Conservation (phyloP, 2,329 filamentous ascomycete species). For the Graphiopsis chlorocephala region DNA sequence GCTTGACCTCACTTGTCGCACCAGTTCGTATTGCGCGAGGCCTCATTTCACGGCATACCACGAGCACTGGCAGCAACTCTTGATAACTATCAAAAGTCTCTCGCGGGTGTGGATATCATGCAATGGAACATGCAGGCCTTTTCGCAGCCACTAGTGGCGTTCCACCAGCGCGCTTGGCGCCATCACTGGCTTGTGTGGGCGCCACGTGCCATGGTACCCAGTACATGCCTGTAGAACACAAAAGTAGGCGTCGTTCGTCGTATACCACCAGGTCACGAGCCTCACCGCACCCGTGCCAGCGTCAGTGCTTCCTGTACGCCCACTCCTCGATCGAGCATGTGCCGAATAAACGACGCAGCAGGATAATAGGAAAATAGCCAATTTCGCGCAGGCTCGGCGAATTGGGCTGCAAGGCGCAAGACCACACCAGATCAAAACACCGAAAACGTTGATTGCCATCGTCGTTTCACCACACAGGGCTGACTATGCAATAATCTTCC, state of each 20-base stretch:
- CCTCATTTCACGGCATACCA: constrained; percentile 2
- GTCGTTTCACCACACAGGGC: constrained; percentile 14
- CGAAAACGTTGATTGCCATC: constrained; percentile 13
- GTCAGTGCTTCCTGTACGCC: constrained; percentile 1
- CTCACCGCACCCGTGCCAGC: neutral
- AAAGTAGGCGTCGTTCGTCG: neutral
- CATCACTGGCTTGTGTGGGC: neutral
- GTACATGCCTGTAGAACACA: neutral
- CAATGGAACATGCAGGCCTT: neutral
- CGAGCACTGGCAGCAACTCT: neutral
- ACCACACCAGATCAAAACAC: neutral
- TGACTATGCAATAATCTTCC: constrained; percentile 1
- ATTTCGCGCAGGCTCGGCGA: neutral
- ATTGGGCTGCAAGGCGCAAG: neutral
- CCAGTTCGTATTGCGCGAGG: constrained; percentile 2
- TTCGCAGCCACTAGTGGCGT: neutral
- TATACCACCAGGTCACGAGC: neutral
- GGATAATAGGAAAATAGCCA: neutral
- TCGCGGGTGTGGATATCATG: neutral
- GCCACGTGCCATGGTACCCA: neutral
- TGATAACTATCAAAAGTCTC: neutral
- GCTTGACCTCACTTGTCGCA: constrained; percentile 7
- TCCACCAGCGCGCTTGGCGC: neutral
- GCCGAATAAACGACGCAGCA: neutral
- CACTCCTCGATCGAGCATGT: neutral